A percentile compares a stretch with the other conserved stretches of the same genome.
Conservation (phyloP, 192 early-diverging fungal genomes). For the Coemansia sp. region DNA sequence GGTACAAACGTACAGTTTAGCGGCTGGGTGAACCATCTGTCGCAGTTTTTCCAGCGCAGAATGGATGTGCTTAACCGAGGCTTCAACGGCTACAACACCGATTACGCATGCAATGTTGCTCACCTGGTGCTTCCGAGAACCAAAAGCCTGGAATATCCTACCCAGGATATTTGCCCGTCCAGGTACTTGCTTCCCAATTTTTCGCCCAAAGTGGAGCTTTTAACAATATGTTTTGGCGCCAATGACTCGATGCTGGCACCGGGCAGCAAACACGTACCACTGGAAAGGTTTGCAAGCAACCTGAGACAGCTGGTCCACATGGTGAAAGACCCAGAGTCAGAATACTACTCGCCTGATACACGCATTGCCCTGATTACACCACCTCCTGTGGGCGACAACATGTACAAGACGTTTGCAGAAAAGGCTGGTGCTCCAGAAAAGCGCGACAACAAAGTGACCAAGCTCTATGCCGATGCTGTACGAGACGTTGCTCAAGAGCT, state of each 20-base stretch:
- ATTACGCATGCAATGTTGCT: slow-evolving; percentile 58
- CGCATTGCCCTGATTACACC: slow-evolving; percentile 71
- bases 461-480: slow-evolving; percentile 56
- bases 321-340: slow-evolving; percentile 56
- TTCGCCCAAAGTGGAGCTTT: slow-evolving; percentile 51
- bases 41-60: slow-evolving; percentile 63
- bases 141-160: not conserved
- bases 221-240: slow-evolving; percentile 80
- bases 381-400: slow-evolving; percentile 63
- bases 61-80: slow-evolving; percentile 80
- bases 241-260: slow-evolving; percentile 68
- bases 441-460: slow-evolving; percentile 46
- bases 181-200: not conserved
- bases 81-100: slow-evolving; percentile 77
- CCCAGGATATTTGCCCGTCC: not conserved
- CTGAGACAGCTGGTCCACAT: slow-evolving; percentile 60
- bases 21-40: slow-evolving; percentile 58
- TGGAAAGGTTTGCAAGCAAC: slow-evolving; percentile 62
- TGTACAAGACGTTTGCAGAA: slow-evolving; percentile 38
- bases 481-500: slow-evolving; percentile 46
- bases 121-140: slow-evolving; percentile 56
- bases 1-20: slow-evolving; percentile 27
- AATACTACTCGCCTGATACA: slow-evolving; percentile 60
- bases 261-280: slow-evolving; percentile 60
- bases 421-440: slow-evolving; percentile 29